Percentiles rank a stretch among this genome's conserved stretches.
These are phyloP conservation scores for Erodium chrysanthum DNA, from an alignment of 441 rosid genomes.

Conservation along the genomic window DNA sequence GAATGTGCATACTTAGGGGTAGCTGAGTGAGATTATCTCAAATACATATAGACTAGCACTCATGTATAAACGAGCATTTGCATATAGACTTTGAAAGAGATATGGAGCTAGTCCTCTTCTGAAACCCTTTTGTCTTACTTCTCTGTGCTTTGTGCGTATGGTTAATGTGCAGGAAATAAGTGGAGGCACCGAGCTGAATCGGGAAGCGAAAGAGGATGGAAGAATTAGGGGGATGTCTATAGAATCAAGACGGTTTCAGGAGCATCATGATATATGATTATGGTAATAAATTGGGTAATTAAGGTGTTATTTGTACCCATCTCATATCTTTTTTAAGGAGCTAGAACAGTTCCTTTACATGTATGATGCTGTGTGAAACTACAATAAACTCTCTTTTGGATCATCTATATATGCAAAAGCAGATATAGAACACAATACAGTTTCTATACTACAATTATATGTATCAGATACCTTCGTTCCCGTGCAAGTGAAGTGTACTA, in stretches of 20 bases:
- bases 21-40: too few species aligned
- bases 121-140: not conserved
- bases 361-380: slow-evolving; percentile 5
- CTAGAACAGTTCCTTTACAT: slow-evolving; percentile 15
- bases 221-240: not conserved
- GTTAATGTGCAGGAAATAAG: slow-evolving; percentile 25
- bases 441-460: too few species aligned
- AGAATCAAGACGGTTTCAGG: not conserved
- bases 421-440: too few species aligned
- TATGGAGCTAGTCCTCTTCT: too few species aligned
- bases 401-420: not conserved
- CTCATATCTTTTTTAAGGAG: slow-evolving; percentile 5
- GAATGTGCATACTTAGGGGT: too few species aligned
- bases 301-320: not conserved
- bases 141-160: not conserved
- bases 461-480: too few species aligned
- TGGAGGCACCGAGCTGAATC: not conserved
- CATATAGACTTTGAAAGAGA: too few species aligned
- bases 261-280: not conserved
- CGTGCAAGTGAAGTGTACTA: too few species aligned
- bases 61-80: too few species aligned
- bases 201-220: not conserved
- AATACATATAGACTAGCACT: too few species aligned
- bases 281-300: not conserved
- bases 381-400: not conserved